Conservation (phyloP, 1,284 basidiomycete species). For the Lentinula novae-zelandiae region DNA sequence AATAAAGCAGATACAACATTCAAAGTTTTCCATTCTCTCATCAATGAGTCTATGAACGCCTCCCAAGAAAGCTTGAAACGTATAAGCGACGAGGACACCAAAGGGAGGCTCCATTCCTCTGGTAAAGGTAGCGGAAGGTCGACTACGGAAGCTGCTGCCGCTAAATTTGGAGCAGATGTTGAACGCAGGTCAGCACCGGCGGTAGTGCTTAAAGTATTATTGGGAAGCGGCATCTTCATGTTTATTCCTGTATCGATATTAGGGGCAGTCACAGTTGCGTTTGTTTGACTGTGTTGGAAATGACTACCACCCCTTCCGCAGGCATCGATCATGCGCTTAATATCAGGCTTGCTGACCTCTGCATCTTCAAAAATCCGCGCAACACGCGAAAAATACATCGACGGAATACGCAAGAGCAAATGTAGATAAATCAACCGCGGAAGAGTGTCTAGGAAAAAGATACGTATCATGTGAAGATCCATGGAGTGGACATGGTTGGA, state of each 20-base stretch:
- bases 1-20: conserved; percentile 72
- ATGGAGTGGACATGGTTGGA: background rate
- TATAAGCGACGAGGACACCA: conserved; percentile 56
- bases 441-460: conserved; percentile 46
- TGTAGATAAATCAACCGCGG: conserved; percentile 61
- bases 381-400: conserved; percentile 72
- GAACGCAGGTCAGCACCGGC: background rate
- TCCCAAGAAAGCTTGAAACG: conserved; percentile 74
- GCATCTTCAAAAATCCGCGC: conserved; percentile 70
- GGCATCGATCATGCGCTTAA: conserved; percentile 61
- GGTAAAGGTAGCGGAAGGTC: conserved; percentile 43
- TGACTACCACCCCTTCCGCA: conserved; percentile 28
- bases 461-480: conserved; percentile 10
- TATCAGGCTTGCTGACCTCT: conserved; percentile 68
- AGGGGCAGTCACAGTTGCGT: background rate
- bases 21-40: conserved; percentile 75
- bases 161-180: conserved; percentile 2
- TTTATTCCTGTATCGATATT: background rate
- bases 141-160: conserved; percentile 8
- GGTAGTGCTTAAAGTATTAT: background rate
- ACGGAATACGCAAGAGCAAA: conserved; percentile 63
- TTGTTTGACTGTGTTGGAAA: background rate
- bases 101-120: conserved; percentile 54
- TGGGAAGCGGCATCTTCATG: background rate
- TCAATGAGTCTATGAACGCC: conserved; percentile 60